Conservation (phyloP, 805 yeast genomes). For the Cyberlindnera euphorbiiphila region DNA sequence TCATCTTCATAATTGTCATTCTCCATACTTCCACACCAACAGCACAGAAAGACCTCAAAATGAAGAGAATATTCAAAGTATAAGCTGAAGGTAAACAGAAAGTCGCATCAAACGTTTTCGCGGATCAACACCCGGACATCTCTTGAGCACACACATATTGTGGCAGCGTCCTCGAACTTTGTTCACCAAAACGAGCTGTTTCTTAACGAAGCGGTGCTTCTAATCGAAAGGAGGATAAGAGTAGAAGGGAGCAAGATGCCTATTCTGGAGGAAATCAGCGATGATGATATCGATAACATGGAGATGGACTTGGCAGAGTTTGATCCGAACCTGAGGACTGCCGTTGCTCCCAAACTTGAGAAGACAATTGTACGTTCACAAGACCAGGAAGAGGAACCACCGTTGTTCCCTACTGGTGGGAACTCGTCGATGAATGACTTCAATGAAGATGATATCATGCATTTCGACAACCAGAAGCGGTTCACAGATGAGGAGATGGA, state of each 20-base stretch:
- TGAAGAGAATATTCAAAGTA: too few species aligned
- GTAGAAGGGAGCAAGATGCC: conserved; percentile 43
- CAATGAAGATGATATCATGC: conserved; percentile 15
- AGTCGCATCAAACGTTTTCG: too few species aligned
- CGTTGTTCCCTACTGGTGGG: conserved; percentile 5
- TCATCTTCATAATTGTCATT: background rate
- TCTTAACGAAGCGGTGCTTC: too few species aligned
- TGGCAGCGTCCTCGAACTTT: too few species aligned
- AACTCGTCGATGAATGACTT: conserved; percentile 1
- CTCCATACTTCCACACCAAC: too few species aligned
- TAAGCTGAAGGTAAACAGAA: too few species aligned
- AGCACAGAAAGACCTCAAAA: too few species aligned
- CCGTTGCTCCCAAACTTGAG: conserved; percentile 65
- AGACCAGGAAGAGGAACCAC: conserved; percentile 33
- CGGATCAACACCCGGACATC: too few species aligned
- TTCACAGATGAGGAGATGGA: conserved; percentile 55
- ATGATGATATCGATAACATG: conserved; percentile 85
- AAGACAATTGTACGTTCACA: conserved; percentile 62
- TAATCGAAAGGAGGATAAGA: background rate
- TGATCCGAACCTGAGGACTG: conserved; percentile 66
- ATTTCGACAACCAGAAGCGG: conserved; percentile 17
- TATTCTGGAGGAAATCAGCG: conserved; percentile 64
- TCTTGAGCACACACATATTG: too few species aligned
- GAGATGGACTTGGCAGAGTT: conserved; percentile 93
- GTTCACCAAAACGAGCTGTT: too few species aligned